Conservation (phyloP, 73 alveolate species). For the Breviolum minutum region DNA sequence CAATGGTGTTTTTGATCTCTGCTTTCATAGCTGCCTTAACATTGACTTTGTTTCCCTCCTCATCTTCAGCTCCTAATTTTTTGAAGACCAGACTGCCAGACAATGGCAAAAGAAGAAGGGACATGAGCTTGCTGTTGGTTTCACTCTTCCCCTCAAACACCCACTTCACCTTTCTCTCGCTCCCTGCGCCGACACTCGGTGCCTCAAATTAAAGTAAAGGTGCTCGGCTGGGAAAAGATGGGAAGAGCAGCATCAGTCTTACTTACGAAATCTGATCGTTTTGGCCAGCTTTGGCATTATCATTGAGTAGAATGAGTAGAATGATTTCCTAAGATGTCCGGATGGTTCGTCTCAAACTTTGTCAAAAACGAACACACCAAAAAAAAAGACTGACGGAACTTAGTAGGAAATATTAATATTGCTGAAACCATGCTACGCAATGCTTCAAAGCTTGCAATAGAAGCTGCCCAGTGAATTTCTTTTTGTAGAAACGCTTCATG, state of each 20-base stretch:
- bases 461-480: background rate
- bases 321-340: no score
- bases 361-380: background rate
- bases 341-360: no score
- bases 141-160: background rate
- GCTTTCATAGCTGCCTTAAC: background rate
- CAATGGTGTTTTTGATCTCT: background rate
- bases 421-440: constrained; percentile 13
- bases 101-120: background rate
- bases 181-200: constrained; percentile 13
- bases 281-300: background rate
- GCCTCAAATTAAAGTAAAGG: background rate
- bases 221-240: no score
- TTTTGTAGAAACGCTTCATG: constrained; percentile 6
- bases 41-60: background rate
- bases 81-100: background rate
- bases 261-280: background rate
- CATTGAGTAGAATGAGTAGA: background rate
- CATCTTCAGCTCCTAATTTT: background rate
- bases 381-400: background rate
- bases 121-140: background rate
- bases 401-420: no score
- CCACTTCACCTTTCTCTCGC: constrained; percentile 5
- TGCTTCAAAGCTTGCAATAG: background rate
- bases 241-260: no score